Conservation (phyloP, 768 basidiomycete genomes). For the Suillus alpinus region DNA sequence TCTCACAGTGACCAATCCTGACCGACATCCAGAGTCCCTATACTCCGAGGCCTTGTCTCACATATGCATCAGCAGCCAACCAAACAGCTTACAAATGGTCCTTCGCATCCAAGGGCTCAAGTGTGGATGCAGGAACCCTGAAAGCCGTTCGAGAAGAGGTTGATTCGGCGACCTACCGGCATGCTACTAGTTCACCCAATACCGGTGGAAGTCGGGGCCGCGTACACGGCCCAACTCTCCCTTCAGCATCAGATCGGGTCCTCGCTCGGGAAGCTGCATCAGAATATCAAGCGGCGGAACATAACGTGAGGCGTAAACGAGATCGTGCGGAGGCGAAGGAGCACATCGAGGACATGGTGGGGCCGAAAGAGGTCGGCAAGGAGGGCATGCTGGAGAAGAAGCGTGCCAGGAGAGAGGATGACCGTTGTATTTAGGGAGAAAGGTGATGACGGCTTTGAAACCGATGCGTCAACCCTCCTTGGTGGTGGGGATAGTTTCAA, state of each 20-base stretch:
- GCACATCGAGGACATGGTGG: slow-evolving; percentile 71
- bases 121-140: slow-evolving; percentile 59
- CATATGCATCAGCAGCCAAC: slow-evolving; percentile 52
- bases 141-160: slow-evolving; percentile 60
- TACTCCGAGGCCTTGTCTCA: slow-evolving; percentile 63
- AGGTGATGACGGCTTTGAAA: slow-evolving; percentile 76
- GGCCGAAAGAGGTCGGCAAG: slow-evolving; percentile 76
- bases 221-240: slow-evolving; percentile 65
- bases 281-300: slow-evolving; percentile 52
- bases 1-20: background rate
- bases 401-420: slow-evolving; percentile 64
- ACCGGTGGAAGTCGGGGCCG: slow-evolving; percentile 34
- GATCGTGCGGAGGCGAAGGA: slow-evolving; percentile 65
- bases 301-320: slow-evolving; percentile 60
- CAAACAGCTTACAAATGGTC: slow-evolving; percentile 89
- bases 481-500: slow-evolving; percentile 83
- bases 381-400: slow-evolving; percentile 91
- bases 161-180: slow-evolving; percentile 39
- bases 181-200: slow-evolving; percentile 11
- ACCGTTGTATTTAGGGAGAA: slow-evolving; percentile 68
- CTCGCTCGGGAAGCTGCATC: slow-evolving; percentile 62
- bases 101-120: slow-evolving; percentile 66
- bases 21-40: slow-evolving; percentile 39
- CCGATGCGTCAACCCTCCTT: slow-evolving; percentile 75
- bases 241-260: slow-evolving; percentile 64